These are phyloP conservation scores for Raddia guianensis DNA, from an alignment of 176 grass and related monocot genomes.

Conservation along the genomic window DNA sequence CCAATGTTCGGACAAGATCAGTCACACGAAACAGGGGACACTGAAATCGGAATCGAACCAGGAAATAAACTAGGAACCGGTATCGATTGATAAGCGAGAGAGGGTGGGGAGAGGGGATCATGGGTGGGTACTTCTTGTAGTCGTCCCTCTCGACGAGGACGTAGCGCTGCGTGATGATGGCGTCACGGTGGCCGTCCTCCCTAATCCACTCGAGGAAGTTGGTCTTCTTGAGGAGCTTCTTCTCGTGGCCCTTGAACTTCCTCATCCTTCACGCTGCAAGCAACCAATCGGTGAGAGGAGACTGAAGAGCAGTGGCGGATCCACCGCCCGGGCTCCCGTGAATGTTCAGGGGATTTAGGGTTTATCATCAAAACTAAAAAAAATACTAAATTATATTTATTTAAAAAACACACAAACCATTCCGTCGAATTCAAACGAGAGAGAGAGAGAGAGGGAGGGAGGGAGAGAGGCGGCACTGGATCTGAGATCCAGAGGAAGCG, in stretches of 20 bases:
- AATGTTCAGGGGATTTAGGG: too few relatives aligned
- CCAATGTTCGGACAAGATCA: background rate
- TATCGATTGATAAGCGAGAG: too few relatives aligned
- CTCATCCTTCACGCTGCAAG: constrained; percentile 47
- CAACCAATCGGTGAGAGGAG: background rate
- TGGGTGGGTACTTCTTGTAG: constrained; percentile 38
- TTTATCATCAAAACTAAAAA: too few relatives aligned
- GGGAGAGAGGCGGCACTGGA: too few relatives aligned
- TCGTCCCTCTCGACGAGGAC: constrained; percentile 65
- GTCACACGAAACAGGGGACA: background rate
- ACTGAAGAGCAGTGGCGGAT: too few relatives aligned
- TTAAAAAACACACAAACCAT: too few relatives aligned
- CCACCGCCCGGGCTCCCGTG: too few relatives aligned
- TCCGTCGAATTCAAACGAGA: too few relatives aligned
- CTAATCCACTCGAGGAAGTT: constrained; percentile 59
- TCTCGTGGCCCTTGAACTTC: constrained; percentile 62
- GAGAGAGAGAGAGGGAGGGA: too few relatives aligned
- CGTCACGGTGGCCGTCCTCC: constrained; percentile 60
- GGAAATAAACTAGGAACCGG: background rate
- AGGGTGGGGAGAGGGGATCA: background rate
- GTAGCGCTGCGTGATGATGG: constrained; percentile 48
- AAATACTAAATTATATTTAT: too few relatives aligned
- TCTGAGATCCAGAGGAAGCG: too few relatives aligned
- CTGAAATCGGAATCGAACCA: background rate
- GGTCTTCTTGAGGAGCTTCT: constrained; percentile 64